Evolutionary conservation across 176 grass and related monocot species (phyloP).

Genomic region (Musa schizocarpa): DNA sequence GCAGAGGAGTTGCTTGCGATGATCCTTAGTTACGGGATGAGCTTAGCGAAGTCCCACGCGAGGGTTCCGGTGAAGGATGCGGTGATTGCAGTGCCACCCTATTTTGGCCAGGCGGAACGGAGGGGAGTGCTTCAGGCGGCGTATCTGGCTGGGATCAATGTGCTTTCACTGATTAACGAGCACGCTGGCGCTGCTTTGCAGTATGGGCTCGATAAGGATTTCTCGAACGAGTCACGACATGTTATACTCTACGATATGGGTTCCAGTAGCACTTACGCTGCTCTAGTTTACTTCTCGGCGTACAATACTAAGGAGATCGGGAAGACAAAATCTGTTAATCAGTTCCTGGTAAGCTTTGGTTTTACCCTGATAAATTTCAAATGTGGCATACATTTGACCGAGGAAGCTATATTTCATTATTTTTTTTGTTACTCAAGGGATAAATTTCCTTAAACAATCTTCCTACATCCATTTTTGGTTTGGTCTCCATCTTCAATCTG

Average conservation of each 20-base stretch:
- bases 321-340: conserved; percentile 68
- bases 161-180: conserved; percentile 86
- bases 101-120: conserved; percentile 84
- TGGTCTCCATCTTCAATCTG: not conserved
- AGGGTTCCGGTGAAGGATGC: conserved; percentile 65
- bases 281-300: conserved; percentile 78
- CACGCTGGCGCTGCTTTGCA: conserved; percentile 94
- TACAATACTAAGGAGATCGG: conserved; percentile 83
- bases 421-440: not conserved
- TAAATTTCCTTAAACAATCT: not conserved
- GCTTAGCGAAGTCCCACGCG: conserved; percentile 63
- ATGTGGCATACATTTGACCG: not conserved
- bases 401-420: not conserved
- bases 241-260: conserved; percentile 98
- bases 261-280: conserved; percentile 83
- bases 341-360: conserved; percentile 63
- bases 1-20: conserved; percentile 84
- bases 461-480: not conserved
- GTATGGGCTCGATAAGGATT: conserved; percentile 97
- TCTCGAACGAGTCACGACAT: conserved; percentile 69
- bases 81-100: conserved; percentile 74
- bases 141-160: conserved; percentile 76
- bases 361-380: conserved; percentile 12
- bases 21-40: conserved; percentile 64
- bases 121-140: conserved; percentile 66